A percentile compares a stretch with the other conserved stretches of the same genome.
phyloP scores from a whole-genome alignment of 2,329 filamentous ascomycete genomes.

The Alternaria sp. region DNA sequence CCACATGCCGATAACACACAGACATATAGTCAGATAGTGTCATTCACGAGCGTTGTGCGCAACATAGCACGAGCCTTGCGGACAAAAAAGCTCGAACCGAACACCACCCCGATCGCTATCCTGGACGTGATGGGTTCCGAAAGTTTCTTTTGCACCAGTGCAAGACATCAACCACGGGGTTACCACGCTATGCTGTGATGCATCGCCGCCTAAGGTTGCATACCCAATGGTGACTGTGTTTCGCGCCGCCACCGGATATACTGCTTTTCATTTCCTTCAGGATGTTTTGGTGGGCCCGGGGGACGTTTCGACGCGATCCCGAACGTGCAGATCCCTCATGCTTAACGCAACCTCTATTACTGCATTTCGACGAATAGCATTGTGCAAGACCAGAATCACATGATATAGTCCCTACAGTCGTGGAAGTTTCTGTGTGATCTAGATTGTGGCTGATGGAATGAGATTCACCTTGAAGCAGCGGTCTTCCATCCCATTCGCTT shows the following conservation, averaged over 20 bases:
- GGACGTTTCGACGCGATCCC: constrained; percentile 22
- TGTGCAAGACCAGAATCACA: not conserved
- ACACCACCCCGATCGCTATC: not conserved
- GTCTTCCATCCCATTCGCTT: not conserved
- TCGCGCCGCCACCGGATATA: constrained; percentile 2
- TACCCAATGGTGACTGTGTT: constrained; percentile 4
- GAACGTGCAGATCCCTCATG: constrained; percentile 28
- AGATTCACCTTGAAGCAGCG: not conserved
- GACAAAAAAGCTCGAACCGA: not conserved
- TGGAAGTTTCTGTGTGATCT: not conserved
- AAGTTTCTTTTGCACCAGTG: constrained; percentile 4
- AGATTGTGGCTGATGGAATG: not conserved
- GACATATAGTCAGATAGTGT: not conserved
- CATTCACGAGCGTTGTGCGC: not conserved
- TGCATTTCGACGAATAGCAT: constrained; percentile 13
- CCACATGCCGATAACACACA: not conserved
- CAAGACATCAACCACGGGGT: not conserved
- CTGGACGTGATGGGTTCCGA: not conserved
- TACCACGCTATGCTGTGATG: constrained; percentile 9
- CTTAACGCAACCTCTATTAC: constrained; percentile 25
- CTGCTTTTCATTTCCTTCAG: constrained; percentile 16
- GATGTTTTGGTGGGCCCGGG: constrained; percentile 8
- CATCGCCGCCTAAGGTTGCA: constrained; percentile 18
- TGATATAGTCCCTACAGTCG: not conserved
- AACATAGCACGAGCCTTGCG: constrained; percentile 7